Conservation (phyloP, 2,329 filamentous ascomycete genomes). For the Ophiostoma piceae region DNA sequence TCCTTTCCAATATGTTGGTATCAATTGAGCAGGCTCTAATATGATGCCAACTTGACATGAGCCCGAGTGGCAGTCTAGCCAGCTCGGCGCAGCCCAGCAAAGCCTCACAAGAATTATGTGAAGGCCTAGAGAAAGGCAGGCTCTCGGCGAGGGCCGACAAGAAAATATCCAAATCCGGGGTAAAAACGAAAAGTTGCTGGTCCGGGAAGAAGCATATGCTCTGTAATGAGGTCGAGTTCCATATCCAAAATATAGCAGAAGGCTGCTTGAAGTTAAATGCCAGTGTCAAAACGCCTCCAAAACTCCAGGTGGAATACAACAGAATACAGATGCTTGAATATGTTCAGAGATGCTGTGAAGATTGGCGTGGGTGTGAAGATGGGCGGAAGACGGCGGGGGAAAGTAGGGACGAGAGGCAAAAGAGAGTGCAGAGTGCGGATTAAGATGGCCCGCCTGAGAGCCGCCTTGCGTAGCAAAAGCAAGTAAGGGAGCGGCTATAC, state of each 20-base stretch:
- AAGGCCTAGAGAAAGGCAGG: neutral
- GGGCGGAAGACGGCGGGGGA: neutral
- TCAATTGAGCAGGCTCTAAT: neutral
- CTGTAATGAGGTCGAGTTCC: slow-evolving; percentile 1
- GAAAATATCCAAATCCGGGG: neutral
- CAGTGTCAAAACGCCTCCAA: slow-evolving; percentile 12
- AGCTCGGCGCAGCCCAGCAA: neutral
- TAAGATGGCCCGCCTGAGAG: neutral
- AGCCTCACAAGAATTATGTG: neutral
- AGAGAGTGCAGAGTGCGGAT: slow-evolving; percentile 1
- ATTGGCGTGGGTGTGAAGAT: neutral
- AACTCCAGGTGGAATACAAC: slow-evolving; percentile 1
- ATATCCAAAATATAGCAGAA: slow-evolving; percentile 10
- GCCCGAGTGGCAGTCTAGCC: neutral
- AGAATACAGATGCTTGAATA: neutral
- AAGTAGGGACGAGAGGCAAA: neutral
- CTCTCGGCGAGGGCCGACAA: neutral
- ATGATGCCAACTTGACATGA: slow-evolving; percentile 16
- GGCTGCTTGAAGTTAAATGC: neutral
- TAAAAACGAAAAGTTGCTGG: neutral
- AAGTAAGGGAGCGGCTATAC: neutral
- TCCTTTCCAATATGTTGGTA: neutral
- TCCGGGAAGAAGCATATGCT: slow-evolving; percentile 3
- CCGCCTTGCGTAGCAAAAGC: neutral
- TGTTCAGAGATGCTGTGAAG: neutral